Base-by-base conservation (phyloP, 129 eudicot genomes). In the Helianthus annuus region DNA sequence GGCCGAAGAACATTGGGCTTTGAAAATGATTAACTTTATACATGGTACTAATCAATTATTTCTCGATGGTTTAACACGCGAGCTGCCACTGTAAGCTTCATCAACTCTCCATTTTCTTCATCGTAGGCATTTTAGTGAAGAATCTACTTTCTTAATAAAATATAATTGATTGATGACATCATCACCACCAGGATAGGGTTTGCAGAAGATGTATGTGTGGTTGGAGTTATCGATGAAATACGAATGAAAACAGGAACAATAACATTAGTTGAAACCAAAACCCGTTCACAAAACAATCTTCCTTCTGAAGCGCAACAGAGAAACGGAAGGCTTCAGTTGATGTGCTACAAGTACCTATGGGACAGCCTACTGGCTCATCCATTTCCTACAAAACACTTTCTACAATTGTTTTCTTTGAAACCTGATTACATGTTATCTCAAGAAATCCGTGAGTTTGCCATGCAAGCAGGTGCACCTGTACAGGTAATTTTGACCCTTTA, bases 321-420 rank as follows among this genome's bases (percentile, higher is more conserved):
- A 83, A 92, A 92, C 19, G 98, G 85, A 81, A 87, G 91, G 89
- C 91, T 88, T 78, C 97, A 92, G 60, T 66, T 88, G 44, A 92
- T 92, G 97, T 92, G 96, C 83, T 92, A 92, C 77, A 92, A 89
- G 84, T 80, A 81, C 75, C 75, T 92, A 44, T 86, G 96, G 91
- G 96, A 92, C 80, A 74, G 64, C 49, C 68, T 92, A 59, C 80
- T 91, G 39, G 32, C 84, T 64, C 81, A 83, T 13, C 74, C 71
- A 7, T 88, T 91, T 73, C 96, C 93, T 19, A 56, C 82, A 16
- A 46, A 65, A 70, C 71, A 80, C 51, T 91, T 91, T 69, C 71
- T 86, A 19, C 74, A 86, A 16, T 86, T 69, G 61, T 91, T 91
- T 57, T 82, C 91, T 10, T 75, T 91, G 56, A 85, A 91, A 74